Evolutionary conservation across 192 early-diverging fungal genomes (phyloP), one percentile per base, ranked within the genome.

Genomic region (Coemansia sp.): DNA sequence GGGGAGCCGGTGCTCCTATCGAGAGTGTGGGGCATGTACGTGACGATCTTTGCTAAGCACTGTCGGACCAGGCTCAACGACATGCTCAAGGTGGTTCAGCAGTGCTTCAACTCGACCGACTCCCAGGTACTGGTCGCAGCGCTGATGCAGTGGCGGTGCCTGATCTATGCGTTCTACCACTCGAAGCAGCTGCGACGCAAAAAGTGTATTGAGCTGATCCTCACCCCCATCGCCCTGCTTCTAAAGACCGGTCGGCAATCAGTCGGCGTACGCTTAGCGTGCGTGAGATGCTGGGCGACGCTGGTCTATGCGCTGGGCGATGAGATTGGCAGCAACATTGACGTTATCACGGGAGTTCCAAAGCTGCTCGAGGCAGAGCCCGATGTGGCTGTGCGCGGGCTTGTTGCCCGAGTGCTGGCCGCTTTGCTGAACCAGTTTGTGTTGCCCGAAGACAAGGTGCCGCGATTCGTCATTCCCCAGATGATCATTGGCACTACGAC

Each of bases 71-170:
- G 52, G 18, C 61, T 75, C 62, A 72, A 65, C 66, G 69, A 48
- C 6, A 43, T 75, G 16, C 56, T 81, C 37, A 62, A 64, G 41
- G 43, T 75, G 1, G 61, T 72, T 21, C 72, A 81, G 62, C 62
- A 68, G 57, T 81, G 78, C 61, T 75, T 81, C 45, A 75, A 72
- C 56, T 68, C 69, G 18, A 56, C 33, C 16, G 70, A 69, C 25
- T 10, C 66, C 2, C 47, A 52, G 7, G 66, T 75, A 5, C 60
- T 74, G 33, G 66, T 72, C 0, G 71, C 70, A 0, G 55, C 73
- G 48, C 52, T 81, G 33, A 75, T 72, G 70, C 78, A 81, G 61
- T 81, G 78, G 78, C 72, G 78, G 36, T 81, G 78, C 66, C 38
- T 81, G 69, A 66, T 81, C 58, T 81, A 81, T 37, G 72, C 73